A percentile compares a stretch with the other conserved stretches of the same genome.
Conservation (phyloP, 345 rosid genomes). For the Fremontodendron californicum region DNA sequence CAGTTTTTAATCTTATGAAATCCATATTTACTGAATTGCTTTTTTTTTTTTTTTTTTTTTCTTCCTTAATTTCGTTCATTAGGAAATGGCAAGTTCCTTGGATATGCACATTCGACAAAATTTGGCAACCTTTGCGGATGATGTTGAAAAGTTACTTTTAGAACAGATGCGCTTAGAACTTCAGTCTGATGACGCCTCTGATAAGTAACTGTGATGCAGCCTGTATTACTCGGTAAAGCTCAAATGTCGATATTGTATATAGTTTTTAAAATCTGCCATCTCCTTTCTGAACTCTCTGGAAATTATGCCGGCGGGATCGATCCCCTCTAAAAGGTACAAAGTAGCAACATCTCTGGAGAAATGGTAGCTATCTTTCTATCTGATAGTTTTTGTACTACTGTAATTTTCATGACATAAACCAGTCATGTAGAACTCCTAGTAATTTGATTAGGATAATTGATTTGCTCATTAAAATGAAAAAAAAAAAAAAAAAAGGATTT, state of each 20-base stretch:
- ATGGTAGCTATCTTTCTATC: background rate
- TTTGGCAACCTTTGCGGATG: slow-evolving; percentile 42
- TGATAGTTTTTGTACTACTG: background rate
- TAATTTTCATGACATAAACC: background rate
- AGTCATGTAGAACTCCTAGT: background rate
- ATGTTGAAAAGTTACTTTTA: slow-evolving; percentile 37
- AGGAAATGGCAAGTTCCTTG: slow-evolving; percentile 49
- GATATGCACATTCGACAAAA: slow-evolving; percentile 30
- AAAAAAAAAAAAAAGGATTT: background rate
- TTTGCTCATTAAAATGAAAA: background rate
- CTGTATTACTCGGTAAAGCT: background rate
- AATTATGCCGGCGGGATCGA: no score
- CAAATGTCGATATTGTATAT: background rate
- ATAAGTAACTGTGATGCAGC: slow-evolving; percentile 1
- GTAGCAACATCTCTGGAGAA: background rate
- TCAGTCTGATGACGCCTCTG: slow-evolving; percentile 17
- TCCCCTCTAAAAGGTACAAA: background rate
- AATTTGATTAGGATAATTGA: background rate
- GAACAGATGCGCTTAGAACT: slow-evolving; percentile 34
- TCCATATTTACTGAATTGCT: background rate
- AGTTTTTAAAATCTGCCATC: background rate
- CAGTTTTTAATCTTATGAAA: background rate
- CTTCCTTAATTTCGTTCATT: background rate
- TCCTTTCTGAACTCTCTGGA: background rate
- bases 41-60: background rate